Base-by-base conservation (phyloP, 495 filamentous ascomycete species). In the Ramalina intermedia region DNA sequence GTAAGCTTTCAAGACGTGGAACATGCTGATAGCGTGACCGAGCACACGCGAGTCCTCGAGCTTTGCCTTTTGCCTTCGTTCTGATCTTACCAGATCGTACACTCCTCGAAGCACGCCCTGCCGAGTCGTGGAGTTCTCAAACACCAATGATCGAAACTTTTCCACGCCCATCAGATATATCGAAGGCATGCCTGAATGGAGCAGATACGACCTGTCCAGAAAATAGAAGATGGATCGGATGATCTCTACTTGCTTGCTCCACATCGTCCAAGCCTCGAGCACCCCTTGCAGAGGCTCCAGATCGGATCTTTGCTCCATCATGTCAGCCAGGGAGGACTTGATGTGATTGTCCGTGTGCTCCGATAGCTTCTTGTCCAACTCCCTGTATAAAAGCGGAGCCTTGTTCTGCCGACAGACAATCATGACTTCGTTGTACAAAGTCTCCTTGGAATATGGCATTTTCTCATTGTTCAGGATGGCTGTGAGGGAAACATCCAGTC, bases 161-260 rank as follows among this genome's bases (percentile, higher is more conserved):
- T 66, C 61, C 64, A 85, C 48, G 55, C 76, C 65, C 70, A 79
- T 72, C 60, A 74, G 65, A 59, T 72, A 67, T 68, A 93, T 69
- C 56, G 73, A 55, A 1, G 70, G 66, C 17, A 62, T 57, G 33
- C 69, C 66, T 49, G 73, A 79, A 29, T 80, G 78, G 1, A 95
- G 68, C 18, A 98, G 74, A 60, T 85, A 95, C 4, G 87, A 85
- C 50, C 91, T 79, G 58, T 98, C 90, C 47, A 98, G 71, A 54
- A 88, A 96, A 58, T 84, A 89, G 68, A 94, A 96, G 27, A 95
- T 81, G 51, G 79, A 87, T 48, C 86, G 75, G 45, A 98, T 71
- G 17, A 75, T 80, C 37, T 76, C 80, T 65, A 91, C 62, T 64
- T 87, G 85, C 48, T 70, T 63, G 53, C 78, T 80, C 91, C 91